A percentile compares a stretch with the other conserved stretches of the same genome.
Conservation (phyloP, 805 yeast genomes). For the Ogataea nonfermentans region DNA sequence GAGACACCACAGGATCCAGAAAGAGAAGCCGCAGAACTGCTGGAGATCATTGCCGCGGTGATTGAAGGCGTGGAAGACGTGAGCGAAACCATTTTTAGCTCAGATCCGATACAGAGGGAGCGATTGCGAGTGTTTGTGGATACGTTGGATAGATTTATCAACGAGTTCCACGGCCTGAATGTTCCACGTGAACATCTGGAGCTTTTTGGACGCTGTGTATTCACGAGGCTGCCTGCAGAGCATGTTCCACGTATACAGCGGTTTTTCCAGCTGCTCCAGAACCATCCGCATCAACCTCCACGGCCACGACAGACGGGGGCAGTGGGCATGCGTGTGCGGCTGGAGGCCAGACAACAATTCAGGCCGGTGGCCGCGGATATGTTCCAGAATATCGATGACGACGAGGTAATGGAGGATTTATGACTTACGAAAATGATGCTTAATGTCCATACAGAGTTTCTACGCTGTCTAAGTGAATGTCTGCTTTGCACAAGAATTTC, state of each 20-base stretch:
- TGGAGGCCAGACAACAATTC: conserved; percentile 11
- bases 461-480: conserved; percentile 6
- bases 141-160: conserved; percentile 29
- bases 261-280: conserved; percentile 30
- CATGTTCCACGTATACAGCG: conserved; percentile 33
- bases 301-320: conserved; percentile 10
- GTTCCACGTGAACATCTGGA: conserved; percentile 29
- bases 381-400: conserved; percentile 40
- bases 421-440: conserved; percentile 3
- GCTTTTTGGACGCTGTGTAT: conserved; percentile 33
- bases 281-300: conserved; percentile 19
- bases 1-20: conserved; percentile 34
- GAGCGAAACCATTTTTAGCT: conserved; percentile 18
- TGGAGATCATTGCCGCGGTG: conserved; percentile 31
- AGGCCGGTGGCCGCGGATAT: conserved; percentile 22
- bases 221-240: conserved; percentile 30
- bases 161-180: conserved; percentile 28
- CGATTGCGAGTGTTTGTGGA: conserved; percentile 30
- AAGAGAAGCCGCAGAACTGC: conserved; percentile 32
- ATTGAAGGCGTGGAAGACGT: conserved; percentile 24
- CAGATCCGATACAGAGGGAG: conserved; percentile 24
- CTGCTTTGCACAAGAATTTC: conserved; percentile 4
- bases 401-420: conserved; percentile 42
- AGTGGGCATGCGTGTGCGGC: conserved; percentile 7
- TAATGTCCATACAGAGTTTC: conserved; percentile 10